Conservation (phyloP, 169 alveolate genomes). For the Plasmodium vivax region DNA sequence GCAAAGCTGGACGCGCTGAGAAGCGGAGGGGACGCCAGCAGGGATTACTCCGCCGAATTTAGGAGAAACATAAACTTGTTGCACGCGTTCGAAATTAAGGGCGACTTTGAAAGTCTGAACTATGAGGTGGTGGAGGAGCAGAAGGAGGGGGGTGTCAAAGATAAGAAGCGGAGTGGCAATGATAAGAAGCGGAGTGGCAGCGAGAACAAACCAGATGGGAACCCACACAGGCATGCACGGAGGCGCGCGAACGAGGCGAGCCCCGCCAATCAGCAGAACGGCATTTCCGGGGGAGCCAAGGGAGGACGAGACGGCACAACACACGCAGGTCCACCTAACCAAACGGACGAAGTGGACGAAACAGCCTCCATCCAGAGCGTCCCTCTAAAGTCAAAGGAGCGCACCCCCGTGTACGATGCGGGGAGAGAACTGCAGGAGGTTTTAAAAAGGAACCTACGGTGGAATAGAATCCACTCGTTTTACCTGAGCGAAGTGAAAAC, state of each 20-base stretch:
- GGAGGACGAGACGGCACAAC: neutral
- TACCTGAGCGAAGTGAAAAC: neutral
- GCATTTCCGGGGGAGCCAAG: neutral
- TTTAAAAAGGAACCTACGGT: neutral
- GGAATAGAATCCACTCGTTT: neutral
- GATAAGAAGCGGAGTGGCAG: neutral
- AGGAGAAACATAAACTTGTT: neutral
- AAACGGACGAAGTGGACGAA: neutral
- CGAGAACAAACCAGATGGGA: neutral
- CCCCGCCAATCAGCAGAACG: neutral
- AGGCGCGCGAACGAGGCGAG: neutral
- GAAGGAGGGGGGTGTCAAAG: neutral
- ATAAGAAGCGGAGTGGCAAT: neutral
- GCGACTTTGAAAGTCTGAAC: constrained; percentile 13
- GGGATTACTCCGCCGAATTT: neutral
- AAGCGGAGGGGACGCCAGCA: neutral
- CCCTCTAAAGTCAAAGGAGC: neutral
- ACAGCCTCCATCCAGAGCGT: neutral
- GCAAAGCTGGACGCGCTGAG: neutral
- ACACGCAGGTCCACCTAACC: neutral
- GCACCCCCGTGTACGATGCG: neutral
- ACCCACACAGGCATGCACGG: neutral
- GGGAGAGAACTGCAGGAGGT: neutral
- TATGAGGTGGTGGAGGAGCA: neutral
- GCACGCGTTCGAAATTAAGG: constrained; percentile 14